Evolutionary conservation across 2,329 filamentous ascomycete genomes (phyloP).

Genomic region (Trichoderma hamatum): DNA sequence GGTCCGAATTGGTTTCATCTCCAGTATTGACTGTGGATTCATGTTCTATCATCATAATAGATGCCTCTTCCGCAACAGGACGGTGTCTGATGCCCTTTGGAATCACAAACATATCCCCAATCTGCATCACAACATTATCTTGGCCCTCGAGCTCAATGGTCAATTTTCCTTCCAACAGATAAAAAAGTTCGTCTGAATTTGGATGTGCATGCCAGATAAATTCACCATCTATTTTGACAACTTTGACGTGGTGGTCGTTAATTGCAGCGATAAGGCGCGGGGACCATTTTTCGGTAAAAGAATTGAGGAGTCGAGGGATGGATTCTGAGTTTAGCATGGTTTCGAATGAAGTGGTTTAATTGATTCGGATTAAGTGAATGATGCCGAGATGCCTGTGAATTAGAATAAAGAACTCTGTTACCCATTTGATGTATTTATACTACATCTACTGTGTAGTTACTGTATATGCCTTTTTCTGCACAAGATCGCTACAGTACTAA

Average conservation of each 20-base stretch:
- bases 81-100: constrained; percentile 10
- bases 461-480: not conserved
- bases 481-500: not conserved
- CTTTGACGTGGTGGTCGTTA: constrained; percentile 17
- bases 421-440: not conserved
- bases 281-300: constrained; percentile 18
- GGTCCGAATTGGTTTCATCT: not conserved
- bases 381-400: not conserved
- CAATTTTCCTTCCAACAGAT: constrained; percentile 1
- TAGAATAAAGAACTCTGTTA: not conserved
- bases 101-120: constrained; percentile 14
- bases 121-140: constrained; percentile 2
- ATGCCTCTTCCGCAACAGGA: constrained; percentile 1
- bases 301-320: constrained; percentile 2
- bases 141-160: constrained; percentile 5
- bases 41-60: constrained; percentile 3
- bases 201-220: constrained; percentile 22
- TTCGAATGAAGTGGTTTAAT: not conserved
- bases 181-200: constrained; percentile 13
- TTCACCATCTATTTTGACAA: constrained; percentile 11
- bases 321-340: constrained; percentile 11
- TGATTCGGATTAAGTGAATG: not conserved
- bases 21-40: constrained; percentile 10
- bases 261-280: constrained; percentile 13
- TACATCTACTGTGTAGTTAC: not conserved